phyloP scores from a whole-genome alignment of 345 rosid genomes.

The Acer yangbiense region DNA sequence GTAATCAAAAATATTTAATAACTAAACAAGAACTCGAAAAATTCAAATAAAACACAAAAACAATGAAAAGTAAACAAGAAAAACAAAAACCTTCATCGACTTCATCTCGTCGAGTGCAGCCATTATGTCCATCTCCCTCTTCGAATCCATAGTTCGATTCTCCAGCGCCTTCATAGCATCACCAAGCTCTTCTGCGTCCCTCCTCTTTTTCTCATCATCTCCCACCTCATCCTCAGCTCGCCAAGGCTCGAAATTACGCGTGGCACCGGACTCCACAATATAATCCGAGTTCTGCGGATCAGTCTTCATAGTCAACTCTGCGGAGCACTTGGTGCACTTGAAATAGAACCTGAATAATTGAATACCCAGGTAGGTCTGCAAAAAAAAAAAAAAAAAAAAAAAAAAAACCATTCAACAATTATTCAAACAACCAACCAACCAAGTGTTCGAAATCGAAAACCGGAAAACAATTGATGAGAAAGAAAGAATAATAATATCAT shows the following conservation, averaged over 20 bases:
- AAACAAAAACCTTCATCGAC: slow-evolving; percentile 59
- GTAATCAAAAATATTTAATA: neutral
- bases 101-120: slow-evolving; percentile 96
- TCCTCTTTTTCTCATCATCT: slow-evolving; percentile 45
- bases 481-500: neutral
- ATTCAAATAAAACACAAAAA: neutral
- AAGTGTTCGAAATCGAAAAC: neutral
- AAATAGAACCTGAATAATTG: slow-evolving; percentile 90
- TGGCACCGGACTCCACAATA: slow-evolving; percentile 80
- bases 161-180: slow-evolving; percentile 96
- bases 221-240: slow-evolving; percentile 82
- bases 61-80: neutral
- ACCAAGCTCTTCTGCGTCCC: slow-evolving; percentile 90
- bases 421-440: neutral
- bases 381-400: too few relatives aligned
- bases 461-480: neutral
- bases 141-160: slow-evolving; percentile 87
- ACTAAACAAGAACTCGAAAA: neutral
- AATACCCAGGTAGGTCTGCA: slow-evolving; percentile 89
- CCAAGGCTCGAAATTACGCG: slow-evolving; percentile 95
- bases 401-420: neutral
- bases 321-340: slow-evolving; percentile 94
- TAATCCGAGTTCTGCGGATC: slow-evolving; percentile 98
- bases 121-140: slow-evolving; percentile 92
- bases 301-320: slow-evolving; percentile 83